Base-by-base conservation (phyloP, 768 basidiomycete species). In the Suillus fuscotomentosus region DNA sequence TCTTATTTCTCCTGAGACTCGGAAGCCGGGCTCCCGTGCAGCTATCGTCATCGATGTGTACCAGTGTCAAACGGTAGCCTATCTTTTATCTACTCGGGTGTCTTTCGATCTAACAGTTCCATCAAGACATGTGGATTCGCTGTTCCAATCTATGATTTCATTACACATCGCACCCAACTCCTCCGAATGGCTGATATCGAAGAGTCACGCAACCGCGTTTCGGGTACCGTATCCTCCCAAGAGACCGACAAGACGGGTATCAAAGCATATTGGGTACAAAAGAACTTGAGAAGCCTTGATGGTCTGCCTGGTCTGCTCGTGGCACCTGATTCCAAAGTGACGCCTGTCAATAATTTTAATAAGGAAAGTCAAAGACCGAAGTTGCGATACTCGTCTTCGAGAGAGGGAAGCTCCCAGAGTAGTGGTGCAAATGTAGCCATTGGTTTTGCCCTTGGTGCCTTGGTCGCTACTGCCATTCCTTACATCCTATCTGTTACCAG, bases 111-210 rank as follows among this genome's bases (percentile, higher is more conserved):
- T 43, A 57, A 41, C 62, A 45, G 3, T 59, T 59, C 5, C 9
- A 10, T 9, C 6, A 17, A 90, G 89, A 86, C 88, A 1, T 91
- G 89, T 66, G 88, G 89, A 22, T 90, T 78, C 66, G 82, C 82
- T 5, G 85, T 91, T 22, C 89, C 89, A 6, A 78, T 84, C 63
- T 89, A 85, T 70, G 78, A 81, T 43, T 90, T 87, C 72, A 77
- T 82, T 61, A 76, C 79, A 31, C 84, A 88, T 62, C 86, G 89
- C 22, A 82, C 79, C 5, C 81, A 79, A 14, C 82, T 87, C 36
- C 76, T 81, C 43, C 75, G 81, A 47, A 77, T 71, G 73, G 76
- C 78, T 24, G 72, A 73, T 8, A 78, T 76, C 66, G 78, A 75
- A 48, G 87, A 89, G 71, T 50, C 64, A 0, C 61, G 69, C 6